Percentiles rank a stretch among this genome's conserved stretches.
Evolutionary conservation across 768 basidiomycete species (phyloP).

Genomic region (Termitomyces sp.): DNA sequence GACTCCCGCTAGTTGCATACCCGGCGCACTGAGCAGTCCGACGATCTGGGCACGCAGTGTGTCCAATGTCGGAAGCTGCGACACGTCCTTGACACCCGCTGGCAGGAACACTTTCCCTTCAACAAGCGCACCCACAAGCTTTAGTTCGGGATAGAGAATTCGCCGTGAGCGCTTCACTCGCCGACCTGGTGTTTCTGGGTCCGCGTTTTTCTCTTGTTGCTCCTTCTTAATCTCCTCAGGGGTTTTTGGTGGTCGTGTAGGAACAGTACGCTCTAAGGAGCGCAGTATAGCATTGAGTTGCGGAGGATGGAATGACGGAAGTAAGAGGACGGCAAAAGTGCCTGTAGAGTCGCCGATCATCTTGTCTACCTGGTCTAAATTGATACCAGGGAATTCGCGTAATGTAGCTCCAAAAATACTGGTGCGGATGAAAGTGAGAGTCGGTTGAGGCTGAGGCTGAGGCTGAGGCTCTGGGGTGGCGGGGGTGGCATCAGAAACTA

Average conservation of each 20-base stretch:
- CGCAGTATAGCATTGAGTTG: conserved; percentile 63
- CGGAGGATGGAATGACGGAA: conserved; percentile 67
- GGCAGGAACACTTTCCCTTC: conserved; percentile 68
- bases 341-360: conserved; percentile 57
- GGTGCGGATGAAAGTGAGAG: conserved; percentile 67
- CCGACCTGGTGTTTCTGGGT: conserved; percentile 64
- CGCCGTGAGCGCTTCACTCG: conserved; percentile 55
- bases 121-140: conserved; percentile 71
- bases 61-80: conserved; percentile 72
- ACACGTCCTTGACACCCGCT: conserved; percentile 52
- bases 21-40: conserved; percentile 74
- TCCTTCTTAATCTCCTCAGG: conserved; percentile 43
- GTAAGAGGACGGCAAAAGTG: conserved; percentile 56
- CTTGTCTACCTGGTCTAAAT: conserved; percentile 37
- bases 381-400: conserved; percentile 50
- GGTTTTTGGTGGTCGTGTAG: conserved; percentile 49
- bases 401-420: conserved; percentile 76
- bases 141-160: conserved; percentile 56
- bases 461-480: conserved; percentile 9
- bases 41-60: conserved; percentile 79
- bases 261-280: conserved; percentile 60
- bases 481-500: conserved; percentile 22
- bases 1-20: conserved; percentile 65
- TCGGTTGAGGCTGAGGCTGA: conserved; percentile 27
- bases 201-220: conserved; percentile 50